Base-by-base conservation (phyloP, 345 rosid genomes). In the Moricandia arvensis region DNA sequence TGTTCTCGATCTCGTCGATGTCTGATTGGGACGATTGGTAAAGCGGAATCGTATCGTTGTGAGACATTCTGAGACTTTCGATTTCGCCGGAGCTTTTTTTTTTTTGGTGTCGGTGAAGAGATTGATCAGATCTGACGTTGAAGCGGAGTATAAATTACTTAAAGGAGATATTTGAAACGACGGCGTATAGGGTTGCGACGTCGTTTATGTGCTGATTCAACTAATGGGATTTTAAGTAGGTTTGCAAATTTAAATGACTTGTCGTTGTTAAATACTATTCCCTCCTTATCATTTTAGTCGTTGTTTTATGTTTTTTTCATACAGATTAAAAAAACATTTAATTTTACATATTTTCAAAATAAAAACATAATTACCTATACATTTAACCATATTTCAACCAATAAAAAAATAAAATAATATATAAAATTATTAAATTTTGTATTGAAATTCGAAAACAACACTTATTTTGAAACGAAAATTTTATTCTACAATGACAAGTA, bases 1-100 rank as follows among this genome's bases (percentile, higher is more conserved):
- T 90, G 82, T 86, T 88, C 83, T 95, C 98, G 85, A 95, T 95
- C 91, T 95, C 99, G 85, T 95, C 99, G 80, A 90, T 95, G 86
- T 92, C 99, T 38, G 98, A 95, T 61, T 95, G 99, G 75, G 97
- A 95, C 7, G 99, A 86, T 0, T 89, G 53, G 61, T 89, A 86
- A 34, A 89, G 90, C 17, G 97, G 99, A 63, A 87, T 69, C 2
- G 93, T 90, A 79, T 94, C 99, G 82, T 89, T 79, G 75, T 84
- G 82, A 66, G 98, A 89, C 98, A 94, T 94, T 43, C 58, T n/a
- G n/a, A n/a, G n/a, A n/a, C n/a, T n/a, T n/a, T n/a, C n/a, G n/a
- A n/a, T n/a, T n/a, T 26, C 30, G 61, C 57, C 57, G 68, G 73
- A 51, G 77, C 49, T 21, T 43, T 10, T 8, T 37, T 37, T 35